These are phyloP conservation scores for Lentinula lateritia DNA, from an alignment of 768 basidiomycete species.

Conservation along the genomic window DNA sequence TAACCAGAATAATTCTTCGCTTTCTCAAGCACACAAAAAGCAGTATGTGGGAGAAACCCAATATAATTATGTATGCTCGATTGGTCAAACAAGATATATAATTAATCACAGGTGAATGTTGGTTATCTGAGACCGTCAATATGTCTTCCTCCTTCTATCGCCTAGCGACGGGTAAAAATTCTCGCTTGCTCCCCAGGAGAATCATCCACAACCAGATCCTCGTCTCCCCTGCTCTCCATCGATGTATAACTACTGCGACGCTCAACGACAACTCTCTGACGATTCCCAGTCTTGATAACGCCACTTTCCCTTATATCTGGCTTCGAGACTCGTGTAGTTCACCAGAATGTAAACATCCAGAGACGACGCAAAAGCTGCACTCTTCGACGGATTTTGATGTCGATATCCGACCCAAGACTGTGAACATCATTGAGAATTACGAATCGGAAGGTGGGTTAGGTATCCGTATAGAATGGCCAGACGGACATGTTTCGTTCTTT, in stretches of 20 bases:
- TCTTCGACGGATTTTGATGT: conserved; percentile 59
- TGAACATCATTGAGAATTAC: conserved; percentile 37
- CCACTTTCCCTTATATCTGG: conserved; percentile 64
- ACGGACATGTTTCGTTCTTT: conserved; percentile 58
- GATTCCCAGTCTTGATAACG: conserved; percentile 11
- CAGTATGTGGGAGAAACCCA: not conserved
- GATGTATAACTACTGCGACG: not conserved
- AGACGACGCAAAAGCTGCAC: conserved; percentile 73
- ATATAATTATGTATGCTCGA: not conserved
- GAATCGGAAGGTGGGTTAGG: conserved; percentile 30
- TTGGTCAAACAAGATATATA: not conserved
- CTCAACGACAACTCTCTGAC: not conserved
- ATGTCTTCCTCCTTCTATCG: not conserved
- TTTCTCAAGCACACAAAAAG: not conserved
- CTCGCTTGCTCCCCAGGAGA: not conserved
- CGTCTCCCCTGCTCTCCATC: not conserved
- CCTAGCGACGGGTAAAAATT: not conserved
- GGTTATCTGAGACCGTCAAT: not conserved
- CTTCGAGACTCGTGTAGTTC: conserved; percentile 84
- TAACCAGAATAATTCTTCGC: not conserved
- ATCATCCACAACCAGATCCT: not conserved
- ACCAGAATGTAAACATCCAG: conserved; percentile 66
- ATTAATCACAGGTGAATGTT: not conserved
- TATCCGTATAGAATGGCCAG: conserved; percentile 41
- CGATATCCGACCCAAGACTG: conserved; percentile 37